phyloP scores from a whole-genome alignment of 208 protist genomes.

The Endotrypanum monterogeii region DNA sequence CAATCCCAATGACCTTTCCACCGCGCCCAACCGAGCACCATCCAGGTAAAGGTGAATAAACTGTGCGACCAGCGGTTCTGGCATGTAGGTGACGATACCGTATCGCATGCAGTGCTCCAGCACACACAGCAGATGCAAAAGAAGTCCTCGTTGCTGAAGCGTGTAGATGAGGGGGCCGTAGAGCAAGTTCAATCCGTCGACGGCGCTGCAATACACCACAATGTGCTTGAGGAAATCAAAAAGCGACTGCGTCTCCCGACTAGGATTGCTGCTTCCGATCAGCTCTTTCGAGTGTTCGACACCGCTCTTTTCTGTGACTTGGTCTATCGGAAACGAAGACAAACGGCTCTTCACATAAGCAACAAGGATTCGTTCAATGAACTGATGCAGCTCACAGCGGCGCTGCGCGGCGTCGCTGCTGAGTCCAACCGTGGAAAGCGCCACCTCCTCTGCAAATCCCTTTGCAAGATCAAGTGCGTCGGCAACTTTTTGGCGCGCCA shows the following conservation, averaged over 20 bases:
- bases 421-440: constrained; percentile 60
- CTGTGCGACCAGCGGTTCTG: constrained; percentile 53
- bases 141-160: constrained; percentile 28
- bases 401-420: constrained; percentile 33
- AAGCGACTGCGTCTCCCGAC: background rate
- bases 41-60: constrained; percentile 54
- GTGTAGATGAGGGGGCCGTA: constrained; percentile 45
- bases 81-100: constrained; percentile 50
- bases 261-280: background rate
- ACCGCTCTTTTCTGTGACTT: background rate
- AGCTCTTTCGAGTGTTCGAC: background rate
- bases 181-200: constrained; percentile 62
- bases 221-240: constrained; percentile 26
- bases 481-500: constrained; percentile 38
- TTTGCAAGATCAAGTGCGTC: constrained; percentile 69
- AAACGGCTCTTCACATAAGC: constrained; percentile 36
- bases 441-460: constrained; percentile 62
- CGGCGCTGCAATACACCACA: constrained; percentile 41
- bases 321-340: background rate
- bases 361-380: constrained; percentile 49
- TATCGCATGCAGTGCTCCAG: constrained; percentile 50
- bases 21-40: constrained; percentile 10
- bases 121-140: constrained; percentile 36
- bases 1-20: constrained; percentile 27
- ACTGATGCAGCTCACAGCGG: constrained; percentile 42